These are phyloP conservation scores for Apiospora aurea DNA, from an alignment of 2,329 filamentous ascomycete species.

Conservation along the genomic window DNA sequence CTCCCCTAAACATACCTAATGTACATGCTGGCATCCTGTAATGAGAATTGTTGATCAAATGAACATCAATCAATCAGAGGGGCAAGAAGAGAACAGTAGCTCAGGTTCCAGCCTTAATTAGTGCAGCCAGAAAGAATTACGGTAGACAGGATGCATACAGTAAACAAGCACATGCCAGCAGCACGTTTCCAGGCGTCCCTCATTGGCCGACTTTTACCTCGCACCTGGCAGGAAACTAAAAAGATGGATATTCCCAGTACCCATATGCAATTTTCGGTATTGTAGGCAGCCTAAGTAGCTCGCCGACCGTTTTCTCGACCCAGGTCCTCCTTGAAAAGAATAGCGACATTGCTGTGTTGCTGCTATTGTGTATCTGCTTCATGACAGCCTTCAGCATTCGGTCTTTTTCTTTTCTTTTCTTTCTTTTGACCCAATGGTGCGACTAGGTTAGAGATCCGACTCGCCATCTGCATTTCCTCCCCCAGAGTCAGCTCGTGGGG, in stretches of 20 bases:
- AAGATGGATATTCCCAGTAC: slow-evolving; percentile 1
- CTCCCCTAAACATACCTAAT: too few relatives aligned
- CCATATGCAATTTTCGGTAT: slow-evolving; percentile 7
- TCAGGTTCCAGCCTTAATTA: too few relatives aligned
- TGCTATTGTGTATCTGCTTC: background rate
- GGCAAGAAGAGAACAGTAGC: too few relatives aligned
- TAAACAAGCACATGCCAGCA: background rate
- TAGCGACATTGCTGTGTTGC: background rate
- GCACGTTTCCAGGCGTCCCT: background rate
- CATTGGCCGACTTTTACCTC: background rate
- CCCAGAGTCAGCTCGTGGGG: slow-evolving; percentile 15
- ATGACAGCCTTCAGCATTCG: background rate
- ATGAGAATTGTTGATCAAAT: background rate
- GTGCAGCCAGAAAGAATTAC: too few relatives aligned
- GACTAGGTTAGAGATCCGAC: background rate
- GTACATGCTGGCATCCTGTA: background rate
- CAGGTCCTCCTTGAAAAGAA: background rate
- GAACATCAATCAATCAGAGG: too few relatives aligned
- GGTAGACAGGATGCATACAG: background rate
- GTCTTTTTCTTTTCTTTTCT: background rate
- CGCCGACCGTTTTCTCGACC: background rate
- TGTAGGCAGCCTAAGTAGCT: background rate
- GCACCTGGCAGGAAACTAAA: background rate
- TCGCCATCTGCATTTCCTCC: slow-evolving; percentile 5
- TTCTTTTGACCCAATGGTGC: background rate